Evolutionary conservation across 2,329 filamentous ascomycete species (phyloP).

Genomic region (Aspergillus pseudonomiae): DNA sequence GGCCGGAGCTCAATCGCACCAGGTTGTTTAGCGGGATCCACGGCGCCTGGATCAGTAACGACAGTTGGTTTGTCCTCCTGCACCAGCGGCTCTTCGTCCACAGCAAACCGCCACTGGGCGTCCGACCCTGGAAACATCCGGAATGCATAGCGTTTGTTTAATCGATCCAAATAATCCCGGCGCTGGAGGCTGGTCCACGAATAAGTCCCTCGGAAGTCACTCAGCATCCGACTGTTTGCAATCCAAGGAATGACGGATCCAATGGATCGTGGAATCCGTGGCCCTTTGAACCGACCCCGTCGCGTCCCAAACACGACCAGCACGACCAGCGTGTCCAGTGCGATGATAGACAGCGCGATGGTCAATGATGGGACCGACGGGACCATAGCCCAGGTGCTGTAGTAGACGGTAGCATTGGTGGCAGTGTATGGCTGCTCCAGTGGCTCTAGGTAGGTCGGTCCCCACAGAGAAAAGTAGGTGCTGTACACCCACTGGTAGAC

Average conservation of each 20-base stretch:
- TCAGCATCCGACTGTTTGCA: slow-evolving; percentile 36
- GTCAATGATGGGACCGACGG: slow-evolving; percentile 33
- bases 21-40: slow-evolving; percentile 13
- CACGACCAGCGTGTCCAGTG: slow-evolving; percentile 35
- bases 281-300: slow-evolving; percentile 35
- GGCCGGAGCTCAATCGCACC: slow-evolving; percentile 21
- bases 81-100: slow-evolving; percentile 32
- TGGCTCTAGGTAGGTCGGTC: slow-evolving; percentile 33
- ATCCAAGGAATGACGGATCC: slow-evolving; percentile 39
- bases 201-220: slow-evolving; percentile 35
- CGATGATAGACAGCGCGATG: slow-evolving; percentile 34
- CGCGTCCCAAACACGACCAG: slow-evolving; percentile 37
- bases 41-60: background rate
- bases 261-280: slow-evolving; percentile 38
- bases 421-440: slow-evolving; percentile 23
- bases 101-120: slow-evolving; percentile 35
- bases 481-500: slow-evolving; percentile 41
- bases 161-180: slow-evolving; percentile 26
- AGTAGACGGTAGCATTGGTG: slow-evolving; percentile 31
- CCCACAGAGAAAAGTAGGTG: slow-evolving; percentile 41
- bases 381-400: slow-evolving; percentile 35
- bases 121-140: slow-evolving; percentile 35
- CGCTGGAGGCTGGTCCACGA: slow-evolving; percentile 32
- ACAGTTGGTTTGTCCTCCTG: slow-evolving; percentile 2
- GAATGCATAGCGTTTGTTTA: slow-evolving; percentile 37